Evolutionary conservation across 2,329 filamentous ascomycete species (phyloP).

Genomic region (Bipolaris victoriae): DNA sequence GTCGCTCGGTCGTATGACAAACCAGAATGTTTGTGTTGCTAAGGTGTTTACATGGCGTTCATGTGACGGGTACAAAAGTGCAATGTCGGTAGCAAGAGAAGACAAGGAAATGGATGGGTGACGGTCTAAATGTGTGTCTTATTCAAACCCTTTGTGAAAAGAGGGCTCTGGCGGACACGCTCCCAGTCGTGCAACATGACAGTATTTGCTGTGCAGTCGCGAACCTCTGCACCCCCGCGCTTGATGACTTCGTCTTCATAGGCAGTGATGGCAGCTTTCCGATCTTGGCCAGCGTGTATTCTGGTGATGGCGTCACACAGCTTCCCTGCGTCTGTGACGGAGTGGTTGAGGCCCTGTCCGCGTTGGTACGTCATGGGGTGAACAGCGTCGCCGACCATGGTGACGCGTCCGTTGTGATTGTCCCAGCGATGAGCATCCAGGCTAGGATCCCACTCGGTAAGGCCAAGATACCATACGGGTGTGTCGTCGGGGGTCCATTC

Average conservation of each 20-base stretch:
- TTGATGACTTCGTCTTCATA: conserved; percentile 57
- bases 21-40: background rate
- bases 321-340: conserved; percentile 52
- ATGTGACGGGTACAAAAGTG: background rate
- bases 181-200: conserved; percentile 48
- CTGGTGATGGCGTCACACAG: conserved; percentile 44
- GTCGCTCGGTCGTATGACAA: no score
- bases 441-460: conserved; percentile 48
- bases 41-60: no score
- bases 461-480: conserved; percentile 43
- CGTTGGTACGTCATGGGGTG: conserved; percentile 55
- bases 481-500: conserved; percentile 44
- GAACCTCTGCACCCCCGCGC: conserved; percentile 43
- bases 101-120: no score
- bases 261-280: conserved; percentile 39
- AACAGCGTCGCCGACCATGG: conserved; percentile 50
- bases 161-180: conserved; percentile 41
- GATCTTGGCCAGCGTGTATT: conserved; percentile 29
- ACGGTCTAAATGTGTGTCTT: background rate
- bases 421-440: conserved; percentile 41
- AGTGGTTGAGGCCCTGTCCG: conserved; percentile 59
- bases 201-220: conserved; percentile 43
- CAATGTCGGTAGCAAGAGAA: background rate
- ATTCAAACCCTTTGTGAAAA: conserved; percentile 43
- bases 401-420: conserved; percentile 43